These are phyloP conservation scores for Carex pumila DNA, from an alignment of 176 grass and related monocot genomes.

Conservation along the genomic window DNA sequence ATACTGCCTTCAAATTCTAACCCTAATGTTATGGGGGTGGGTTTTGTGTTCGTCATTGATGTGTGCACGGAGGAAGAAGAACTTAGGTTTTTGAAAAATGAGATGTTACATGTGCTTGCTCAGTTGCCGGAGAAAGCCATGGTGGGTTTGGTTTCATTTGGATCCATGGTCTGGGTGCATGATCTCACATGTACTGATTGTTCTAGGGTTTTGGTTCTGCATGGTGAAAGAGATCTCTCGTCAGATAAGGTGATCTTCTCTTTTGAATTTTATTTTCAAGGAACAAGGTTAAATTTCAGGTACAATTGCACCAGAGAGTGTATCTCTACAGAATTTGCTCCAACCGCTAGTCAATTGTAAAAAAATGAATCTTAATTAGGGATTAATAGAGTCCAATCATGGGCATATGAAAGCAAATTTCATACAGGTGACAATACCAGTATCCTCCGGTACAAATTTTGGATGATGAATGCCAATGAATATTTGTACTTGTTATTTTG, in stretches of 20 bases:
- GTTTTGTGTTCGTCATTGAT: slow-evolving; percentile 69
- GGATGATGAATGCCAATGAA: not conserved
- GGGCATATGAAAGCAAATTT: not conserved
- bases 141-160: slow-evolving; percentile 70
- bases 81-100: slow-evolving; percentile 63
- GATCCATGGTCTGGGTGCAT: slow-evolving; percentile 73
- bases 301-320: not conserved
- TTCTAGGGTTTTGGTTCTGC: slow-evolving; percentile 58
- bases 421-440: not conserved
- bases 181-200: slow-evolving; percentile 69
- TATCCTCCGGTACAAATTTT: not conserved
- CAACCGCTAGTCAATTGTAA: not conserved
- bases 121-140: slow-evolving; percentile 57
- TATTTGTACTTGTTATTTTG: not conserved
- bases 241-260: slow-evolving; percentile 50
- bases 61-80: slow-evolving; percentile 42
- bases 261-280: not conserved
- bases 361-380: not conserved
- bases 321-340: not conserved
- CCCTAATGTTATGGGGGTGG: slow-evolving; percentile 13
- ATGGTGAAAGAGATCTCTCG: slow-evolving; percentile 64
- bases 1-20: slow-evolving; percentile 42
- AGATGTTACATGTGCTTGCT: slow-evolving; percentile 65
- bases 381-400: not conserved
- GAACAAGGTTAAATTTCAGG: not conserved